Evolutionary conservation across 108 stramenopile genomes (phyloP), one percentile per base, ranked within the genome.

Genomic region (Mayamaea pseudoterrestris): DNA sequence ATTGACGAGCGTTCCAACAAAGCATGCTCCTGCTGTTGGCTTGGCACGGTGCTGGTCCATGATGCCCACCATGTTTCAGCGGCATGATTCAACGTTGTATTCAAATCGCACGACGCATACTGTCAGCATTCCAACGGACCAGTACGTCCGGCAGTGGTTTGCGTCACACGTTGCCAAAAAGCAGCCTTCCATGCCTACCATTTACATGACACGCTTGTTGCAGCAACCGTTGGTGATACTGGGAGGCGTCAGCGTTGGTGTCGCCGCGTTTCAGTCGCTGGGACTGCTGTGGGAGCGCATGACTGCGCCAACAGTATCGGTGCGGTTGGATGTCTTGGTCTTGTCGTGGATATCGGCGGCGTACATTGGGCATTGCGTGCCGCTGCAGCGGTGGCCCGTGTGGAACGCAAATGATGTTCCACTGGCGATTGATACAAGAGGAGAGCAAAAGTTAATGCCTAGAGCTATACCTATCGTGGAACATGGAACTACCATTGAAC

Each of bases 121-220:
- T n/a, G n/a, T n/a, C n/a, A n/a, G n/a, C 13, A 34, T 13, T 11
- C 32, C 43, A 6, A 55, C 36, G 16, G 62, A 63, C 29, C 23
- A 9, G 11, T 71, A 59, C 50, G 76, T 78, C 49, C 61, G 65
- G 44, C 25, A 50, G 27, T 78, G 76, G 76, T 34, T 76, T 27
- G 17, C 41, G 1, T 32, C 50, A n/a, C n/a, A n/a, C n/a, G n/a
- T n/a, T n/a, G n/a, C n/a, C n/a, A n/a, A n/a, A n/a, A n/a, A n/a
- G n/a, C n/a, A n/a, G 28, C 27, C 25, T 18, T 49, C 47, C 16
- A 7, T 28, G 21, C 21, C 6, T 13, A 36, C 35, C 37, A 16
- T 17, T 11, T 46, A 20, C 14, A 28, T 30, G 3, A 30, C 22
- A 3, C 27, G 31, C 21, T 2, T 50, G 27, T 28, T 51, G 21